Base-by-base conservation (phyloP, 306 rosid species). In the Inga laurina region DNA sequence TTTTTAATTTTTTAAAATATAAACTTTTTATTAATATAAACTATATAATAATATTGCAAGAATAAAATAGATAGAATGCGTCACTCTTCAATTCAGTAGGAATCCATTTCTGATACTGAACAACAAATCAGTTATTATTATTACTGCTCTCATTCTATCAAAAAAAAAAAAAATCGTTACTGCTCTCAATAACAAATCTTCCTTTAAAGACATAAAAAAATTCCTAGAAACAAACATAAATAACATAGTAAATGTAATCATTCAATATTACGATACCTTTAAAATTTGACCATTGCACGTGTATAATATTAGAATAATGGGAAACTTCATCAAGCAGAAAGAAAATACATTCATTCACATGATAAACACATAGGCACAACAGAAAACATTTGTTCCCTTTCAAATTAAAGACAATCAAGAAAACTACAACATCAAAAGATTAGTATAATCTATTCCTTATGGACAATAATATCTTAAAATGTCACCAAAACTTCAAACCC, bases 381-480 rank as follows among this genome's bases (percentile, higher is more conserved):
- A 43, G 21, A 70, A n/a, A 8, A 43, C 48, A 43, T 13, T 9
- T 44, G 30, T 70, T 21, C 34, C 34, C 14, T 5, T 65, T 13
- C 71, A 34, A 34, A n/a, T 4, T 11, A n/a, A 71, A 71, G 4
- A 70, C 19, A 70, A 12, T 70, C 32, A 22, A 70, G 9, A 19
- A 22, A 71, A 12, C 35, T 1, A 71, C 72, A 69, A 9, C 30
- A 19, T 39, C 30, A 71, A 12, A 39, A 71, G 10, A 22, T 44
- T 71, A 4, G 54, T n/a, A 46, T 71, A 43, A 71, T n/a, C 74
- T 70, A 41, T 21, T 30, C 21, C 51, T 70, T n/a, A n/a, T 49
- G 49, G 68, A 24, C 43, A 80, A 34, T 66, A 22, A 79, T 74
- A 70, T 76, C 81, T 82, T 73, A 59, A 41, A 84, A 14, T 80